Base-by-base conservation (phyloP, 2,329 filamentous ascomycete species). In the Fusarium pseudograminearum region DNA sequence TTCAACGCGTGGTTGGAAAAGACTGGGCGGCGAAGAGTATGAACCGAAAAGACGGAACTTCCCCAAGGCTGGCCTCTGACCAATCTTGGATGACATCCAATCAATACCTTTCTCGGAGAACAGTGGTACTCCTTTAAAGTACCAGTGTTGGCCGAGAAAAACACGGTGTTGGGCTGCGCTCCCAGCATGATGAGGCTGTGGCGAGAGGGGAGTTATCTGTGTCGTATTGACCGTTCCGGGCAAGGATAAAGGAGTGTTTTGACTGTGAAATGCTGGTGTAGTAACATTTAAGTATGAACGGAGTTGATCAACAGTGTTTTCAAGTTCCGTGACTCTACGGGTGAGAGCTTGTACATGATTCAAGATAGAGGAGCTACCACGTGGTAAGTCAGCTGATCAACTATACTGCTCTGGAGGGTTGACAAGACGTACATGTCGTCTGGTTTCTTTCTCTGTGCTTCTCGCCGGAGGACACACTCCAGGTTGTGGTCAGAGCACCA, bases 91-190 rank as follows among this genome's bases (percentile, higher is more conserved):
- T 11, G 31, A 30, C 7, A 61, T 44, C 58, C 58, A 61, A 4
- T 52, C 31, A 1, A 9, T 24, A 1, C 58, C 58, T 11, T 22
- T 22, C 1, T 14, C 0, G 1, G 44, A 28, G 16, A 61, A 24
- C 3, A 61, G n/a, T 1, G 56, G 34, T 0, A 61, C 18, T 5
- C 58, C 58, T 9, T 61, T 61, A 14, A 61, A 61, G 14, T 61
- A 61, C 58, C 58, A 61, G 1, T 61, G 18, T 5, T 38, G 30
- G 0, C 58, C 44, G 2, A 61, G 5, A 38, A 45, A 61, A 4
- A 15, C 8, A 24, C 14, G 18, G 15, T 38, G 3, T 18, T 7
- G 24, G 22, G 4, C 20, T 20, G 4, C 11, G 2, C 14, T 41
- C 4, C 14, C 24, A 6, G 7, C 14, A n/a, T 12, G 16, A 3